phyloP scores from a whole-genome alignment of 352 stramenopile species.

The Globisporangium abappressorium region DNA sequence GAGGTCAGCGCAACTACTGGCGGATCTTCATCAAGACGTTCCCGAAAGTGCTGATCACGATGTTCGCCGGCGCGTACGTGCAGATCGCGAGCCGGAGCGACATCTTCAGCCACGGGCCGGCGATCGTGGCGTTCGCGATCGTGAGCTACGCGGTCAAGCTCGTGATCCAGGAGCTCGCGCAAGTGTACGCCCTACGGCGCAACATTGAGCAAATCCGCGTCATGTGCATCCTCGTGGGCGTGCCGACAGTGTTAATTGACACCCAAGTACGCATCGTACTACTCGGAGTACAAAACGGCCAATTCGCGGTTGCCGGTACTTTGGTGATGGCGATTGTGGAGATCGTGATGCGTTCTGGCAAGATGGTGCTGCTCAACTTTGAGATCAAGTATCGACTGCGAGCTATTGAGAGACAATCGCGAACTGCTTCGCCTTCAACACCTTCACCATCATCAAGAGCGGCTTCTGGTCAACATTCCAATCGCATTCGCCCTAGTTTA shows the following conservation, averaged over 20 bases:
- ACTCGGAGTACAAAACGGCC: not conserved
- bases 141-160: conserved; percentile 10
- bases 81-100: not conserved
- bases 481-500: not conserved
- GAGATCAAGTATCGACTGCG: not conserved
- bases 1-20: not conserved
- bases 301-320: not conserved
- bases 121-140: conserved; percentile 8
- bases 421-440: not conserved
- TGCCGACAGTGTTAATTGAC: conserved; percentile 24
- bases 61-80: conserved; percentile 5
- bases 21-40: not conserved
- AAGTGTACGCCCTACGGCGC: not conserved
- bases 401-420: not conserved
- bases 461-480: not conserved
- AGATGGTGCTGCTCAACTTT: not conserved
- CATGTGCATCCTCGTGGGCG: conserved; percentile 13
- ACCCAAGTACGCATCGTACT: conserved; percentile 23
- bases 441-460: not conserved
- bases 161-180: conserved; percentile 10
- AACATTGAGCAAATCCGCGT: conserved; percentile 4
- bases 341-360: not conserved
- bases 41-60: not conserved
- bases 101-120: not conserved
- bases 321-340: conserved; percentile 3